A percentile compares a stretch with the other conserved stretches of the same genome.
These are phyloP conservation scores for Albophoma yamanashiensis DNA, from an alignment of 2,329 filamentous ascomycete genomes.

Conservation along the genomic window DNA sequence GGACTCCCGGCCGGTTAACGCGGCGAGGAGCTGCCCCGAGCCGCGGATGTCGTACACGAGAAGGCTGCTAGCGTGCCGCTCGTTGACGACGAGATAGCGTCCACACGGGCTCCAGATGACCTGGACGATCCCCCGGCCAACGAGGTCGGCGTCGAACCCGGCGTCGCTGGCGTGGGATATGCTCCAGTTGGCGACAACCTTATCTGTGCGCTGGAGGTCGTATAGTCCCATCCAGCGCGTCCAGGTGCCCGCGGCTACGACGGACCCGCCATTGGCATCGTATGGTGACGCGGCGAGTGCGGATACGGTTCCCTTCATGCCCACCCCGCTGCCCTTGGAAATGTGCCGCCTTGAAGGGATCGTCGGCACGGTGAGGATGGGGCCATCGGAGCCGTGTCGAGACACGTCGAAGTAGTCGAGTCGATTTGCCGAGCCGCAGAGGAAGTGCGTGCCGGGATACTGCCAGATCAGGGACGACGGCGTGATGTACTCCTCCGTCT, in stretches of 20 bases:
- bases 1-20: constrained; percentile 38
- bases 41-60: constrained; percentile 54
- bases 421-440: constrained; percentile 48
- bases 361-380: constrained; percentile 44
- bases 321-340: constrained; percentile 49
- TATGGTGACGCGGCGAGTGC: constrained; percentile 37
- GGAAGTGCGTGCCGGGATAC: constrained; percentile 43
- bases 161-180: constrained; percentile 43
- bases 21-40: constrained; percentile 44
- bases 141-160: constrained; percentile 26
- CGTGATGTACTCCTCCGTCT: constrained; percentile 51
- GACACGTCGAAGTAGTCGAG: constrained; percentile 50
- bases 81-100: constrained; percentile 50
- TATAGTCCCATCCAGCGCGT: constrained; percentile 53
- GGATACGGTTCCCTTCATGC: constrained; percentile 53
- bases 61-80: constrained; percentile 43
- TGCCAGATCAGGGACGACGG: constrained; percentile 49
- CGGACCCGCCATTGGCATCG: constrained; percentile 17
- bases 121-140: constrained; percentile 53
- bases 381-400: constrained; percentile 38
- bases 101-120: constrained; percentile 53
- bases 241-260: constrained; percentile 54
- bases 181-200: constrained; percentile 47
- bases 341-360: constrained; percentile 50
- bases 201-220: constrained; percentile 43